These are phyloP conservation scores for Boletus patriciae DNA, from an alignment of 768 basidiomycete genomes.

Conservation along the genomic window DNA sequence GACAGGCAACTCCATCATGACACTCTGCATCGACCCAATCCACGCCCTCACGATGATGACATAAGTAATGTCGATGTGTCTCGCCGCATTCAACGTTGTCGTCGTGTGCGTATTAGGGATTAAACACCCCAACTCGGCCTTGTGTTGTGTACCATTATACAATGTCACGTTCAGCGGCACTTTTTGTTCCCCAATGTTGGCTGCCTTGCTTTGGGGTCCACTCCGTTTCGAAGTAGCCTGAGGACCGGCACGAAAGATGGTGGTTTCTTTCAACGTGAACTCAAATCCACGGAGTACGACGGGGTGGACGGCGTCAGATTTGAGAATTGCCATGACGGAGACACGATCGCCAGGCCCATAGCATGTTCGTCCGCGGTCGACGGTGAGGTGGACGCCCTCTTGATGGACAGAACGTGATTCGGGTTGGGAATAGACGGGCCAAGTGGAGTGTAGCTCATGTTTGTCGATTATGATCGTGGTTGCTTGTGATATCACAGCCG, in stretches of 20 bases:
- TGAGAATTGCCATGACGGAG: slow-evolving; percentile 66
- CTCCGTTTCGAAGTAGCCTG: slow-evolving; percentile 52
- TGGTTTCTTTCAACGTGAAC: slow-evolving; percentile 74
- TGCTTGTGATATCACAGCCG: slow-evolving; percentile 62
- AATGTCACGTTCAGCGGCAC: slow-evolving; percentile 70
- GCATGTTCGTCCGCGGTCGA: slow-evolving; percentile 75
- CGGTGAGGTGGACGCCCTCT: slow-evolving; percentile 71
- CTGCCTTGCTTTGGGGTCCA: slow-evolving; percentile 54
- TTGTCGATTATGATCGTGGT: slow-evolving; percentile 84
- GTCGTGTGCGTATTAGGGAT: slow-evolving; percentile 75
- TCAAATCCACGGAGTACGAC: slow-evolving; percentile 83
- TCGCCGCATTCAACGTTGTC: slow-evolving; percentile 75
- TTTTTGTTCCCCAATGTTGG: slow-evolving; percentile 67
- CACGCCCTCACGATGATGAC: slow-evolving; percentile 74
- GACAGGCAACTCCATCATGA: slow-evolving; percentile 74
- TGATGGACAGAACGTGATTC: slow-evolving; percentile 65
- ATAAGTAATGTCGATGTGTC: slow-evolving; percentile 87
- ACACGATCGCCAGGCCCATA: slow-evolving; percentile 87
- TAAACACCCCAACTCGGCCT: slow-evolving; percentile 68
- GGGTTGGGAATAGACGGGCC: slow-evolving; percentile 85
- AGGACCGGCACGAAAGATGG: slow-evolving; percentile 67
- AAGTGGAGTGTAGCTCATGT: slow-evolving; percentile 89
- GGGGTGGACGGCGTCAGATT: slow-evolving; percentile 65
- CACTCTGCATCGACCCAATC: slow-evolving; percentile 62
- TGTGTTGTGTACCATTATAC: slow-evolving; percentile 68